Conservation (phyloP, 306 rosid species). For the Cyclanthera cordifolia region DNA sequence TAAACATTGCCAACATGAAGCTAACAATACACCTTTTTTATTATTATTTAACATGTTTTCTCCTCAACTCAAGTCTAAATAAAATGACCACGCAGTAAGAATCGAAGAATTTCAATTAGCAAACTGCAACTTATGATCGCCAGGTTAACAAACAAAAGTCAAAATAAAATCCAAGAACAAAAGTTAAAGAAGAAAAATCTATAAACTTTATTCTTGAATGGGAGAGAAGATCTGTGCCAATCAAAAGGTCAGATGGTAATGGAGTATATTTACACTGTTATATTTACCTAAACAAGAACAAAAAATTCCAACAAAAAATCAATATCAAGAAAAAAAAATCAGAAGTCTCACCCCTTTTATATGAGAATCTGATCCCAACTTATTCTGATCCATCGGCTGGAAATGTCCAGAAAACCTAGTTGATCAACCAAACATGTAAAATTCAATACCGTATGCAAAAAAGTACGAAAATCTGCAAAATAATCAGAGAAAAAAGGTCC, state of each 20-base stretch:
- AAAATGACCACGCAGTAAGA: background rate
- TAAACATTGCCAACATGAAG: background rate
- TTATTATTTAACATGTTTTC: background rate
- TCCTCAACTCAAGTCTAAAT: background rate
- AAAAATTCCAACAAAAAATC: background rate
- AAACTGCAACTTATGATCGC: background rate
- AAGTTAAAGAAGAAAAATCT: background rate
- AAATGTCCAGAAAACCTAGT: constrained; percentile 25
- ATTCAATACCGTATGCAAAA: constrained; percentile 5
- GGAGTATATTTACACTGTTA: background rate
- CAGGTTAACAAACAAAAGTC: background rate
- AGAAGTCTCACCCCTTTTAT: constrained; percentile 49
- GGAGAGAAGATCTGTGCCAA: background rate
- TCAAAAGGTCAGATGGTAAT: background rate
- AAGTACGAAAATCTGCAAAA: background rate
- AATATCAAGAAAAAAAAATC: constrained; percentile 13
- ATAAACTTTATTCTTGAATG: background rate
- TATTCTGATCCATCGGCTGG: constrained; percentile 46
- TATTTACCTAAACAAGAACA: background rate
- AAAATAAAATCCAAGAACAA: background rate
- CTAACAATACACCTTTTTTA: background rate
- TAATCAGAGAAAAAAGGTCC: background rate
- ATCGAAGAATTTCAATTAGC: background rate
- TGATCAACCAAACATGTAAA: constrained; percentile 34
- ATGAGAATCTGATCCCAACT: constrained; percentile 39